Conservation (phyloP, 208 protist genomes). For the Lotmaria passim region DNA sequence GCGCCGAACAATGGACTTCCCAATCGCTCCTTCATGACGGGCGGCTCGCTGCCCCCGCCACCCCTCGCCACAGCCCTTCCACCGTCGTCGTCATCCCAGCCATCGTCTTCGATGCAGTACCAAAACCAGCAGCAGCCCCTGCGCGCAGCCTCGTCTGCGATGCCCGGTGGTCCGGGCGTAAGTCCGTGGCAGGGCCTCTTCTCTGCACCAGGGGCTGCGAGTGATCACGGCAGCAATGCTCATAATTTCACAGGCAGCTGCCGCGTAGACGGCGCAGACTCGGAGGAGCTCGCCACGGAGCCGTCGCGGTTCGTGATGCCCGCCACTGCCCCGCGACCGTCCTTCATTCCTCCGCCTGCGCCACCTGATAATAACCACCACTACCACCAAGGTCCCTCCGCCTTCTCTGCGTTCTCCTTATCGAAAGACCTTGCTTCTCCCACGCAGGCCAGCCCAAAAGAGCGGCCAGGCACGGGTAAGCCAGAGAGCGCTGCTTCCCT, state of each 20-base stretch:
- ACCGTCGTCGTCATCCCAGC: not conserved
- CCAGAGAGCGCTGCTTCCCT: not conserved
- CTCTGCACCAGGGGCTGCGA: not conserved
- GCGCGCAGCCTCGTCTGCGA: not conserved
- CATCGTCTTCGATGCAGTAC: slow-evolving; percentile 12
- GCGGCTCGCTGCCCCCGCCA: slow-evolving; percentile 24
- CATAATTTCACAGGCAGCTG: not conserved
- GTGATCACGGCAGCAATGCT: not conserved
- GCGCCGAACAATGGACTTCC: not conserved
- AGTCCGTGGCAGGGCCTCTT: slow-evolving; percentile 18
- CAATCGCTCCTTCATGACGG: slow-evolving; percentile 14
- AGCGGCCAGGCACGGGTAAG: slow-evolving; percentile 19
- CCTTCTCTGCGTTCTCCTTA: not conserved
- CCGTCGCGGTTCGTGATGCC: slow-evolving; percentile 22
- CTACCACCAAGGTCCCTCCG: not conserved
- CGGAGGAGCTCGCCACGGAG: slow-evolving; percentile 22
- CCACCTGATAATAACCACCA: no score
- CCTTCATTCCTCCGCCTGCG: not conserved
- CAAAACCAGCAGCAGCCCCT: not conserved
- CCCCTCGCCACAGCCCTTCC: slow-evolving; percentile 21
- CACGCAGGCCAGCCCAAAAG: not conserved
- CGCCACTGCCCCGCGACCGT: not conserved
- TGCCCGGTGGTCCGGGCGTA: not conserved
- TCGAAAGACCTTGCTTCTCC: not conserved
- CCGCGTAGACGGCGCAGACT: slow-evolving; percentile 15